phyloP scores from a whole-genome alignment of 352 stramenopile species.

The Pythium brassicae region DNA sequence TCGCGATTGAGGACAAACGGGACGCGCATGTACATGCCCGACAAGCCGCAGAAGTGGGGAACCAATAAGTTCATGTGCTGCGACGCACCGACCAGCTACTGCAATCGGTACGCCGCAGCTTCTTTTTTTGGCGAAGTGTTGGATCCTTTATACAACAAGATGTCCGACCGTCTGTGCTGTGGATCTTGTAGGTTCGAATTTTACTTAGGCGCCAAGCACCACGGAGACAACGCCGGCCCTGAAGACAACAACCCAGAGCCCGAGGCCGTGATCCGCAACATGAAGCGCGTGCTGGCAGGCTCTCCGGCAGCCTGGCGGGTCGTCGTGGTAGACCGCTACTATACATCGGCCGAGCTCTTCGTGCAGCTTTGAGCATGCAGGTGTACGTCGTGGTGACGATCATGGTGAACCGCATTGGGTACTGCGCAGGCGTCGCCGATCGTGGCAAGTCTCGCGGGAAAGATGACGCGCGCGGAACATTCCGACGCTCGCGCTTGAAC shows the following conservation, averaged over 20 bases:
- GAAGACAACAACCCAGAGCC: background rate
- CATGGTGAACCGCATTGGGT: background rate
- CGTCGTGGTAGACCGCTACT: background rate
- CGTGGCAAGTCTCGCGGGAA: too few species aligned
- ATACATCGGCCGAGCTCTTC: background rate
- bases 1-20: background rate
- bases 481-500: too few species aligned
- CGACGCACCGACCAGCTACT: background rate
- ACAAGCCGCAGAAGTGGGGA: background rate
- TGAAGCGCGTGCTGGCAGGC: too few species aligned
- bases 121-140: too few species aligned
- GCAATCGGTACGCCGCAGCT: background rate
- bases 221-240: background rate
- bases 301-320: background rate
- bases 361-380: background rate
- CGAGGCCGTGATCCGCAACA: too few species aligned
- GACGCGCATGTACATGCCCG: background rate
- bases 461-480: background rate
- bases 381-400: background rate
- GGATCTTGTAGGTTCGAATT: background rate
- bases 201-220: background rate
- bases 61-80: background rate
- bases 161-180: background rate
- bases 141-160: background rate
- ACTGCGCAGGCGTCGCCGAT: background rate